Percentiles rank a stretch among this genome's conserved stretches.
These are phyloP conservation scores for Xerocomellus intermedius DNA, from an alignment of 768 basidiomycete genomes.

Conservation along the genomic window DNA sequence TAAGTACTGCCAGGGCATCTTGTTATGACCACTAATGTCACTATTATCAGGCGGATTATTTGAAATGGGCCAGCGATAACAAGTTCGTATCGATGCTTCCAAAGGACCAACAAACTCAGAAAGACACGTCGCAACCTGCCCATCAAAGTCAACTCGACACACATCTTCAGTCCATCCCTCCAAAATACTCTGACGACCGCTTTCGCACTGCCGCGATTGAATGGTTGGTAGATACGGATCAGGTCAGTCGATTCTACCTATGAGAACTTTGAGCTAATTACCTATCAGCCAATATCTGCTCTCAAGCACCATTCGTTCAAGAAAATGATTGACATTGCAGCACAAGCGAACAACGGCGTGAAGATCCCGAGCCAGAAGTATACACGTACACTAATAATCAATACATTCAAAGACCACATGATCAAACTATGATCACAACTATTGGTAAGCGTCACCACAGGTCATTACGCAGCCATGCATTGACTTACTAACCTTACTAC, in stretches of 20 bases:
- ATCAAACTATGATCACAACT: background rate
- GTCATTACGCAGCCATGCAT: no score
- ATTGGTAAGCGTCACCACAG: background rate
- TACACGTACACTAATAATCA: background rate
- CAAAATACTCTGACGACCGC: background rate
- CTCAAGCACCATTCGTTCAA: background rate
- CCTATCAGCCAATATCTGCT: background rate
- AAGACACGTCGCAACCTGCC: background rate
- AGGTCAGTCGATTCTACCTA: background rate
- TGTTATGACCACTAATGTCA: background rate
- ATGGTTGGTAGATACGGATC: background rate
- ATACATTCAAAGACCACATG: background rate
- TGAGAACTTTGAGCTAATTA: background rate
- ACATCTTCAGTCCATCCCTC: background rate
- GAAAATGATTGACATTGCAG: background rate
- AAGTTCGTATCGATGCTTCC: background rate
- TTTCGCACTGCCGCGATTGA: background rate
- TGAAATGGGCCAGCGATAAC: background rate
- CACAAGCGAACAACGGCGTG: background rate
- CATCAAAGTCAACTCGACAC: background rate
- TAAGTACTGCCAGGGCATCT: background rate
- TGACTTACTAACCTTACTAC: no score
- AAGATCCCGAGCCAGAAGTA: background rate
- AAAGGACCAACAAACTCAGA: background rate
- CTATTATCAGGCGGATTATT: background rate